Conservation (phyloP, 2,329 filamentous ascomycete genomes). For the Penicillium sp. region DNA sequence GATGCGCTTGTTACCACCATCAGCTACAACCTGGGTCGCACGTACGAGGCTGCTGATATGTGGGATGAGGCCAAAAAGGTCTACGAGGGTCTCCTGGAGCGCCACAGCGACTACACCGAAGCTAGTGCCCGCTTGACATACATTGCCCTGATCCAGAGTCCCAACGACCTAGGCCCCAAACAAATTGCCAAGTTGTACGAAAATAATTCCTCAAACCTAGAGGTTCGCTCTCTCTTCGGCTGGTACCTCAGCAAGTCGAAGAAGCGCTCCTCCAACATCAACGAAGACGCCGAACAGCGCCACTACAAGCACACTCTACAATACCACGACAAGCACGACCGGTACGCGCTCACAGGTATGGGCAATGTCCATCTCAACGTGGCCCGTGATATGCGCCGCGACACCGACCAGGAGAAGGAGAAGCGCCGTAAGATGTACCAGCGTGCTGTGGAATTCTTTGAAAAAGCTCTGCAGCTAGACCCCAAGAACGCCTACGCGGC, state of each 20-base stretch:
- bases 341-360: slow-evolving; percentile 96
- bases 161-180: slow-evolving; percentile 83
- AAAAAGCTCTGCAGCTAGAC: slow-evolving; percentile 94
- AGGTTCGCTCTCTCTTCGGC: slow-evolving; percentile 89
- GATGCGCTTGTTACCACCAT: slow-evolving; percentile 94
- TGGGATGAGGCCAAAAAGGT: slow-evolving; percentile 82
- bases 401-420: slow-evolving; percentile 85
- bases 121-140: slow-evolving; percentile 87
- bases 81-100: slow-evolving; percentile 80
- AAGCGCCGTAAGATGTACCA: slow-evolving; percentile 85
- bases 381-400: slow-evolving; percentile 91
- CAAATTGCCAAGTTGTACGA: slow-evolving; percentile 84
- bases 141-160: slow-evolving; percentile 78
- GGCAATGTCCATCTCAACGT: slow-evolving; percentile 88
- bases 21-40: slow-evolving; percentile 92
- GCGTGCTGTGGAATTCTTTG: slow-evolving; percentile 96
- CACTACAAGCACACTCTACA: slow-evolving; percentile 97
- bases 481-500: slow-evolving; percentile 94
- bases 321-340: slow-evolving; percentile 93
- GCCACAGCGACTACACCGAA: slow-evolving; percentile 90
- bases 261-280: slow-evolving; percentile 76
- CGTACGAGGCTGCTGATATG: slow-evolving; percentile 83
- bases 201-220: slow-evolving; percentile 78
- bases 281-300: slow-evolving; percentile 86
- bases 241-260: slow-evolving; percentile 93